A percentile compares a stretch with the other conserved stretches of the same genome.
Evolutionary conservation across 2,329 filamentous ascomycete species (phyloP).

Genomic region (Pseudogymnoascus sp.): DNA sequence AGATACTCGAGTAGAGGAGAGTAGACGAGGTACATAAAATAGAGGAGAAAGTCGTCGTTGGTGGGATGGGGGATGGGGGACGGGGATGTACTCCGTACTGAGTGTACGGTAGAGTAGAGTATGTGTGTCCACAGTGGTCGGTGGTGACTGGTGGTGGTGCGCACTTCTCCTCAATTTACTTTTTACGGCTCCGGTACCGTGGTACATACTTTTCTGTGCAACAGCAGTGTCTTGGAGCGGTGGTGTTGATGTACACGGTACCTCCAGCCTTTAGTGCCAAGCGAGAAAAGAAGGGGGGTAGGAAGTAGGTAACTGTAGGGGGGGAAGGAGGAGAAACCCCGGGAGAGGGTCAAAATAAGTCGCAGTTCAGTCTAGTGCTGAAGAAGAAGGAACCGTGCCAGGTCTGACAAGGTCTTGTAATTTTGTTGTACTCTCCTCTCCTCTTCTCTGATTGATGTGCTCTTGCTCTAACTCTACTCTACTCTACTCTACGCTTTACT

Average conservation of each 20-base stretch:
- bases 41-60: no score
- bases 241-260: background rate
- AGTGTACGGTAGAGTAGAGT: background rate
- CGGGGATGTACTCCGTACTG: no score
- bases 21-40: background rate
- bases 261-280: background rate
- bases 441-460: background rate
- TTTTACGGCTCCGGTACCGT: background rate
- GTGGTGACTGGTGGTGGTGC: background rate
- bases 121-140: background rate
- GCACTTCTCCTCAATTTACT: conserved; percentile 6
- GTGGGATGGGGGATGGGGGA: no score
- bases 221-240: background rate
- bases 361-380: background rate
- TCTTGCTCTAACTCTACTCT: no score
- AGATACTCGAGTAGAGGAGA: background rate
- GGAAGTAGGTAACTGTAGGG: background rate
- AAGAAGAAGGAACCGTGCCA: background rate
- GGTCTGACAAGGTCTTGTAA: conserved; percentile 2
- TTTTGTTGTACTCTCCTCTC: background rate
- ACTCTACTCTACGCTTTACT: background rate
- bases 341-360: background rate
- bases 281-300: background rate
- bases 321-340: background rate
- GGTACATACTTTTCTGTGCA: background rate